A percentile compares a stretch with the other conserved stretches of the same genome.
phyloP scores from a whole-genome alignment of 169 alveolate genomes.

The Eimeria acervulina region DNA sequence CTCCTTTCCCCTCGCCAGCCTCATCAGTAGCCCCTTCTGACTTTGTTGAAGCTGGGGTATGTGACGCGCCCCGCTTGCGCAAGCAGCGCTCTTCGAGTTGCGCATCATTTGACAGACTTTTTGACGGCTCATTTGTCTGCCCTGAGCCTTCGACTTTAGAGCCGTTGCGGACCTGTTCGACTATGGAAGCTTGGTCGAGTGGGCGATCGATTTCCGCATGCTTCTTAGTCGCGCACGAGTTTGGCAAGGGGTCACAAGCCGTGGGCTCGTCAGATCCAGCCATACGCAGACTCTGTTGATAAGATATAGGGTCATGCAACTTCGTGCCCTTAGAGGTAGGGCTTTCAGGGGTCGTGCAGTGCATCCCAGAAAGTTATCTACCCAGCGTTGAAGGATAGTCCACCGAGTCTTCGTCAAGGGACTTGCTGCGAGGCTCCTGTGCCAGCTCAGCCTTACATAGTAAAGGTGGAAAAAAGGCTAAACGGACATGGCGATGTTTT shows the following conservation, averaged over 20 bases:
- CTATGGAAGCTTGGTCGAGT: neutral
- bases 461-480: too few species aligned
- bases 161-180: neutral
- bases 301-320: neutral
- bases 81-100: neutral
- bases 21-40: neutral
- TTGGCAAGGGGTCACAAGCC: neutral
- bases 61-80: neutral
- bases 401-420: neutral
- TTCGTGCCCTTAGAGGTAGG: conserved; percentile 6
- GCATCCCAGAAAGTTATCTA: neutral
- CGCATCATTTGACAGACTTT: neutral
- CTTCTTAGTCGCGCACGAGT: neutral
- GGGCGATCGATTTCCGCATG: neutral
- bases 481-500: neutral
- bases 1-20: neutral
- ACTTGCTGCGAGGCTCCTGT: neutral
- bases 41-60: neutral
- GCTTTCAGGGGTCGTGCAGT: neutral
- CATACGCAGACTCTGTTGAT: neutral
- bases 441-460: neutral
- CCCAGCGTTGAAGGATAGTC: neutral
- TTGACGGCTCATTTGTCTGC: neutral
- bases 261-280: neutral
- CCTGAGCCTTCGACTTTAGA: neutral